Conservation (phyloP, 2,329 filamentous ascomycete genomes). For the Claviceps sp. region DNA sequence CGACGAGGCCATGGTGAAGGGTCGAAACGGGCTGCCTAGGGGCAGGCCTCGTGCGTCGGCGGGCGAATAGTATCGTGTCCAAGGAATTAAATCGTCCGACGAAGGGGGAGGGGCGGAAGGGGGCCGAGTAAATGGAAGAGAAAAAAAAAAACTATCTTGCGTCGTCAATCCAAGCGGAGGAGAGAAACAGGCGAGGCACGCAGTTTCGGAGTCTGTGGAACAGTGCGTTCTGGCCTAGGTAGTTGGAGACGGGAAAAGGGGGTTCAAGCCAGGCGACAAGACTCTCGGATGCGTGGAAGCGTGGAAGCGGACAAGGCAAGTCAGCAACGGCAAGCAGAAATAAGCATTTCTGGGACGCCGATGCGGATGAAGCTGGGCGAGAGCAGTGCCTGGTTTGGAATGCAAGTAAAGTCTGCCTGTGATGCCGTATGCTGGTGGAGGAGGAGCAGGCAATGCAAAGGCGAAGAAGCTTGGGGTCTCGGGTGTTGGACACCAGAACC, state of each 20-base stretch:
- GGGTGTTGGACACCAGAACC: background rate
- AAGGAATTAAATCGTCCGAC: background rate
- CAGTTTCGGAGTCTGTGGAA: conserved; percentile 6
- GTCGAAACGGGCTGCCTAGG: conserved; percentile 3
- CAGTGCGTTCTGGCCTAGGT: conserved; percentile 5
- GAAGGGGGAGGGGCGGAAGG: background rate
- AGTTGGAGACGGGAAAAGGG: background rate
- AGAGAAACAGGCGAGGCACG: conserved; percentile 5
- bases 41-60: conserved; percentile 5
- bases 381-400: background rate
- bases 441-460: conserved; percentile 3
- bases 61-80: conserved; percentile 1
- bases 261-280: conserved; percentile 3
- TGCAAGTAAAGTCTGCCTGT: conserved; percentile 4
- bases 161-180: conserved; percentile 6
- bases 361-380: background rate
- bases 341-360: conserved; percentile 10
- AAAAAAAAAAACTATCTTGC: conserved; percentile 1
- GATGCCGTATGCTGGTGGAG: conserved; percentile 3
- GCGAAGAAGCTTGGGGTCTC: conserved; percentile 3
- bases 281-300: background rate
- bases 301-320: background rate
- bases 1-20: conserved; percentile 59
- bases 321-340: conserved; percentile 11
- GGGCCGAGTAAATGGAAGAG: background rate